Evolutionary conservation across 371 early-diverging fungal species (phyloP), one percentile per base, ranked within the genome.

Genomic region (Mortierella polycephala): DNA sequence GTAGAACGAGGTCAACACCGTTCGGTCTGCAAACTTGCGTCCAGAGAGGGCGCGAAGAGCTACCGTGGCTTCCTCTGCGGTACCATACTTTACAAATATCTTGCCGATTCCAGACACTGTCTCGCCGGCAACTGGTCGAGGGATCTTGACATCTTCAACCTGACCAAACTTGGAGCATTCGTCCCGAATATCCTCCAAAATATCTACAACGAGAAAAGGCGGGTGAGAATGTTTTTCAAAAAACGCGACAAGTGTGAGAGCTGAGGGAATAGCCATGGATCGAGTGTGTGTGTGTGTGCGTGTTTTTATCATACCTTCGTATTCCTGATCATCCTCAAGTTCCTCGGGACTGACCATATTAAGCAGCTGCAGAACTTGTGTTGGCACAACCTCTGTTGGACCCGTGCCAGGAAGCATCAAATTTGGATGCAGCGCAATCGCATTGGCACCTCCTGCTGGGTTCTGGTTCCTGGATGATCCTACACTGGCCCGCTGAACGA

Each of bases 311-410:
- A 67, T 85, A 94, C 95, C 95, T 83, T 92, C 83, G 71, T 93
- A 98, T 73, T 96, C 96, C 9, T 92, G 88, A 64, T 95, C 94
- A 72, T 97, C 90, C 44, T 86, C 86, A 37, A 99, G 87, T 71
- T 98, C 98, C 56, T 94, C 94, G 12, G 89, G 85, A 10, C 92
- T 89, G 9, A 98, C 96, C 98, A 99, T 97, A 75, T 99, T 99
- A 71, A 99, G 88, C 40, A 99, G 81, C 82, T 97, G 90, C 49
- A 99, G 65, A 9, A 96, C 91, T 23, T 81, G 82, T 4, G 96
- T 92, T 3, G 94, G 91, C 45, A 91, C 87, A 11, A 85, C 87
- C 40, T 89, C 89, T 23, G 79, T 84, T 7, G 69, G 51, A 42
- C 70, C 71, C 13, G 20, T 50, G 10, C 54, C 64, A 53, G 63